A percentile compares a stretch with the other conserved stretches of the same genome.
Conservation (phyloP, 495 filamentous ascomycete species). For the Daldinia grandis region DNA sequence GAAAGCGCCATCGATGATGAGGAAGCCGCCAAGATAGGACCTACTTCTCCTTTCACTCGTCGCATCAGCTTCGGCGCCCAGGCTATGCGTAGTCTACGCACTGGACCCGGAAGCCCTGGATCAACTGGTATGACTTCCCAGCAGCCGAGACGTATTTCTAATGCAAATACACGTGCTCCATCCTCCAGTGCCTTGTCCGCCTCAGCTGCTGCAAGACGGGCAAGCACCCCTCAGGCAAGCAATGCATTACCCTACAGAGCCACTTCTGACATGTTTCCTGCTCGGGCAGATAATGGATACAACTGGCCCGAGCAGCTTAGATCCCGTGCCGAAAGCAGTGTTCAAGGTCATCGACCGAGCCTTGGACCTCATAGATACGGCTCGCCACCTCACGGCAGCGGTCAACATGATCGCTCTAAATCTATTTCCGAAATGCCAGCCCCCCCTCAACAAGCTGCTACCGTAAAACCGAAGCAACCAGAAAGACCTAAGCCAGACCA, state of each 20-base stretch:
- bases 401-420: constrained; percentile 69
- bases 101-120: constrained; percentile 54
- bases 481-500: constrained; percentile 80
- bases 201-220: constrained; percentile 39
- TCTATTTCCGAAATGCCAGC: constrained; percentile 74
- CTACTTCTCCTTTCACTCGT: constrained; percentile 79
- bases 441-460: constrained; percentile 60
- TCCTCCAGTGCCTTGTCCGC: constrained; percentile 34
- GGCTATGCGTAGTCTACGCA: constrained; percentile 68
- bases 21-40: constrained; percentile 62
- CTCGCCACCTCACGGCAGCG: constrained; percentile 39
- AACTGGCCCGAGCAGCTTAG: constrained; percentile 96
- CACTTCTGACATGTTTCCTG: constrained; percentile 66
- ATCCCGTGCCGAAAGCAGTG: constrained; percentile 83
- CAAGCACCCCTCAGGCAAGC: constrained; percentile 62
- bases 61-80: constrained; percentile 92
- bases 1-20: constrained; percentile 89
- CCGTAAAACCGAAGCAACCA: constrained; percentile 53
- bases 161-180: constrained; percentile 28
- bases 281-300: constrained; percentile 82
- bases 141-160: constrained; percentile 37
- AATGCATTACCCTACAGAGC: constrained; percentile 61
- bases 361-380: constrained; percentile 56
- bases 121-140: constrained; percentile 59
- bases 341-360: constrained; percentile 63